Evolutionary conservation across 331 rosid genomes (phyloP), one percentile per base, ranked within the genome.

Genomic region (Spiraea crenata): DNA sequence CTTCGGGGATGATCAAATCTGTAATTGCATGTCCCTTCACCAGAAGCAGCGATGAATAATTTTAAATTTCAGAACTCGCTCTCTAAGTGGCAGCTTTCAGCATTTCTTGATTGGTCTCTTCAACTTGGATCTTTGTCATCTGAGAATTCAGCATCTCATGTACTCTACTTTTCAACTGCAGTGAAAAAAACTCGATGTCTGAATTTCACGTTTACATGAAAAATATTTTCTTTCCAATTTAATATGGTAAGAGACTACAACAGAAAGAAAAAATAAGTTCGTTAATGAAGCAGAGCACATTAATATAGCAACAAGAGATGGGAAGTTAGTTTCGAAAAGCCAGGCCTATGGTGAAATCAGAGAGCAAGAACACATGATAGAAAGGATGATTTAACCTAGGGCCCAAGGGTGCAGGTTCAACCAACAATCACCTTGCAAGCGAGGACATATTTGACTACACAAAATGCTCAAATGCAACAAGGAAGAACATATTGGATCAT

Each of bases 81-180:
- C 38, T 51, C 42, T 76, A 74, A 16, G 60, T 14, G 0, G 5
- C 64, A 45, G 52, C 67, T 76, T 50, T 35, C n/a, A 9, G 65
- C 3, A 15, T 35, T 56, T 77, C 85, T 40, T 60, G 73, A 55
- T 73, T 70, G 46, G 70, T 65, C 64, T 63, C 67, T 12, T 20
- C 71, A 64, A 57, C 71, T 40, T 70, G 75, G 68, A 93, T 87
- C 82, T 79, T 83, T 41, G 79, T 65, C 96, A 83, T 82, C 81
- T 91, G 99, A 54, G 79, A 57, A 64, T 77, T 76, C 50, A 93
- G 88, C 79, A 91, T 82, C 82, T 91, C 89, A 42, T 84, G 85
- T 75, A 91, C 96, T 81, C 81, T 79, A 3, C 57, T 77, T 80
- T 91, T 87, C 74, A 93, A 73, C 99, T 91, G 81, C 85, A 77